phyloP scores from a whole-genome alignment of 441 rosid species.

The Jatropha multifida region DNA sequence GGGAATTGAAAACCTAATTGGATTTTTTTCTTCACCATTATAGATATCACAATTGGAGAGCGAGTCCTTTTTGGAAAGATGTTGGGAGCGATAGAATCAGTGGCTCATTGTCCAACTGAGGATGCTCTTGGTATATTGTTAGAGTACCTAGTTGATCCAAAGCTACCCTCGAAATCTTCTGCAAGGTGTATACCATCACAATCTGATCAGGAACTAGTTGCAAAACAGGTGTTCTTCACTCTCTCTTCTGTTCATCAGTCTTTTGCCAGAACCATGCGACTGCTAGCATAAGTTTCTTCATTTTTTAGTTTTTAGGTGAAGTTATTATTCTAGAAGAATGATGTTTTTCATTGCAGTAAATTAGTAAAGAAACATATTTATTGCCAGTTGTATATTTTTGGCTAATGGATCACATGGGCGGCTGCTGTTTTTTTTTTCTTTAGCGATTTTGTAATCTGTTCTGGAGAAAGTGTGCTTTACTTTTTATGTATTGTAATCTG shows the following conservation, averaged over 20 bases:
- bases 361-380: neutral
- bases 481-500: too few relatives aligned
- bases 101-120: slow-evolving; percentile 56
- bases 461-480: too few relatives aligned
- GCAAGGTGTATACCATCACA: slow-evolving; percentile 37
- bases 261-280: neutral
- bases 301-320: neutral
- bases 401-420: too few relatives aligned
- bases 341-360: neutral
- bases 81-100: slow-evolving; percentile 27
- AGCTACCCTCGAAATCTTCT: slow-evolving; percentile 50
- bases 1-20: neutral
- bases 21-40: slow-evolving; percentile 1
- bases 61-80: slow-evolving; percentile 10
- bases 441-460: too few relatives aligned
- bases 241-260: neutral
- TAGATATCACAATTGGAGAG: slow-evolving; percentile 22
- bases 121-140: slow-evolving; percentile 62
- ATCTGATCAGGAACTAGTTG: slow-evolving; percentile 46
- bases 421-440: too few relatives aligned
- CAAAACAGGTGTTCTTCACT: slow-evolving; percentile 58
- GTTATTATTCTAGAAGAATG: neutral
- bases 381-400: neutral
- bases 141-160: slow-evolving; percentile 70
- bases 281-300: neutral